Evolutionary conservation across 371 early-diverging fungal genomes (phyloP).

Genomic region (Batkoa obscura): DNA sequence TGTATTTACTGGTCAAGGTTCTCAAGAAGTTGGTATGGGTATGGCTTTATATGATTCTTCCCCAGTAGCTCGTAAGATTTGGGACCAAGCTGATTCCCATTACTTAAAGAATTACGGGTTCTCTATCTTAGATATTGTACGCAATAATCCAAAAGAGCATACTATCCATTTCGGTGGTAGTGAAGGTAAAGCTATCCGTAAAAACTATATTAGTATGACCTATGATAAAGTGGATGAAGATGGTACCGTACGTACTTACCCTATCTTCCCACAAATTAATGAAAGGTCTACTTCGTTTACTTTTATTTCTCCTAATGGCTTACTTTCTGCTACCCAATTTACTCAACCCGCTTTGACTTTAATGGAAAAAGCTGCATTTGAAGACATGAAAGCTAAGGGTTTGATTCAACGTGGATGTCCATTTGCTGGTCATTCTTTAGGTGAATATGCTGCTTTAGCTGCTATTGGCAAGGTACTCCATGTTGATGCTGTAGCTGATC

Average conservation of each 20-base stretch:
- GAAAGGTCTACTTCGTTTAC: conserved; percentile 66
- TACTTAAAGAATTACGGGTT: conserved; percentile 76
- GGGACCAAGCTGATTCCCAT: conserved; percentile 84
- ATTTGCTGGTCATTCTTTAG: conserved; percentile 91
- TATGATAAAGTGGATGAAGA: conserved; percentile 65
- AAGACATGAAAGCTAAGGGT: conserved; percentile 76
- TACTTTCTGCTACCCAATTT: conserved; percentile 89
- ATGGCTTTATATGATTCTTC: conserved; percentile 81
- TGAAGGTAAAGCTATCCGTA: conserved; percentile 75
- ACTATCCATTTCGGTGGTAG: conserved; percentile 87
- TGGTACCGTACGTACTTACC: conserved; percentile 47
- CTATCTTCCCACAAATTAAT: conserved; percentile 78
- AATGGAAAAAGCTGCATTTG: conserved; percentile 84
- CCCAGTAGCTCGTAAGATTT: conserved; percentile 63
- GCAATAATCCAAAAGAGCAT: conserved; percentile 65
- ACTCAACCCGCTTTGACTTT: conserved; percentile 84
- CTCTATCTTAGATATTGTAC: conserved; percentile 83
- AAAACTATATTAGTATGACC: conserved; percentile 77
- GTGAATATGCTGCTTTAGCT: conserved; percentile 87
- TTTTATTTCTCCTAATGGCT: conserved; percentile 76
- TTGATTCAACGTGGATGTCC: conserved; percentile 63
- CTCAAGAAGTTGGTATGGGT: conserved; percentile 91
- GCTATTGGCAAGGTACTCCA: conserved; percentile 77
- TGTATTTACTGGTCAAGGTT: conserved; percentile 93
- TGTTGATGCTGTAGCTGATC: conserved; percentile 70